Conservation (phyloP, 176 grass and related monocot genomes). For the Triticum dicoccoides region DNA sequence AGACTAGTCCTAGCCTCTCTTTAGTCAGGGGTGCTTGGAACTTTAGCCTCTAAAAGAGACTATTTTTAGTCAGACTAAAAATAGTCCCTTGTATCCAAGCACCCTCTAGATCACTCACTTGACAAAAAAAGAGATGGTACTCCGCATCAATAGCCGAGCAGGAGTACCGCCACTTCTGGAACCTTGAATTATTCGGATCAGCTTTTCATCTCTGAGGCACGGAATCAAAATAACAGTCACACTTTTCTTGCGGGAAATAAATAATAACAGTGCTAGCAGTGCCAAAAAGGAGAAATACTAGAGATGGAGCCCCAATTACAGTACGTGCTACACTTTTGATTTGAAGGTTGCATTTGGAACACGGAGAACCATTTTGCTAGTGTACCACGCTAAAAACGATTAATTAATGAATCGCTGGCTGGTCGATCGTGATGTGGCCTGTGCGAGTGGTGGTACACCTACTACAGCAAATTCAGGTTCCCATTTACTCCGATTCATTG, state of each 20-base stretch:
- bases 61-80: no score
- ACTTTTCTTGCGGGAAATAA: neutral
- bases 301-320: no score
- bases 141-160: neutral
- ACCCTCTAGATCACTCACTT: neutral
- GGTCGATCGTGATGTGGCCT: neutral
- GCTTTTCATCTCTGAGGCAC: neutral
- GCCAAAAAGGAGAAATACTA: no score
- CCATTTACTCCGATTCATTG: conserved; percentile 55
- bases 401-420: neutral
- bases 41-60: no score
- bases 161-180: neutral
- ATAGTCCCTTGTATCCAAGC: no score
- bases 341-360: neutral
- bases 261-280: no score
- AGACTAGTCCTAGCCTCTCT: no score
- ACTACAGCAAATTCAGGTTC: conserved; percentile 41
- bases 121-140: neutral
- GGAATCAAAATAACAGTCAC: neutral
- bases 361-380: neutral
- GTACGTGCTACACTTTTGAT: neutral
- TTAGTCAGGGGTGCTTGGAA: no score
- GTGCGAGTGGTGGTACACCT: neutral
- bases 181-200: neutral
- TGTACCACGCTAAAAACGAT: neutral